Evolutionary conservation across 768 basidiomycete species (phyloP).

Genomic region (Amanita muscaria): DNA sequence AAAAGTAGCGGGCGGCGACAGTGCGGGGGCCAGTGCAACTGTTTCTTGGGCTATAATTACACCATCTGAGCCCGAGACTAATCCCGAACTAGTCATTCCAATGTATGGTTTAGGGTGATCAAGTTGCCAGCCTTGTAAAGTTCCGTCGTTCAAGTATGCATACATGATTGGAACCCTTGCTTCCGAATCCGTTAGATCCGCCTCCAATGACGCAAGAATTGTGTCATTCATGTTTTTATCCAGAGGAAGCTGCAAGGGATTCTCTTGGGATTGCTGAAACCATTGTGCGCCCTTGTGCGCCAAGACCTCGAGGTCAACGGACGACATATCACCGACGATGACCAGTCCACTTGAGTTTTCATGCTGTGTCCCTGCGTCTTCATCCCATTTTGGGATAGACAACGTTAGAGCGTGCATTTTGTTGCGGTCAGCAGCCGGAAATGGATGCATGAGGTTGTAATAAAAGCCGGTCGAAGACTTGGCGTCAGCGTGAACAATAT

Average conservation of each 20-base stretch:
- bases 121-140: constrained; percentile 64
- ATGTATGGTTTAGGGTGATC: constrained; percentile 53
- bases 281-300: constrained; percentile 32
- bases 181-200: constrained; percentile 52
- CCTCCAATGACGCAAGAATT: constrained; percentile 50
- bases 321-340: constrained; percentile 37
- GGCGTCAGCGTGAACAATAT: constrained; percentile 35
- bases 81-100: constrained; percentile 34
- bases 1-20: constrained; percentile 8
- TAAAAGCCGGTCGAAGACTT: constrained; percentile 32
- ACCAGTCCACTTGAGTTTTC: constrained; percentile 34
- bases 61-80: neutral
- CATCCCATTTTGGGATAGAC: constrained; percentile 39
- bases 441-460: constrained; percentile 33
- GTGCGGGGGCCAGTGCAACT: constrained; percentile 7
- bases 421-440: constrained; percentile 18
- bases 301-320: constrained; percentile 40
- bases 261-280: constrained; percentile 43
- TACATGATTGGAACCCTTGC: constrained; percentile 51
- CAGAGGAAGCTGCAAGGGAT: constrained; percentile 54
- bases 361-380: constrained; percentile 19
- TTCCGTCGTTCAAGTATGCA: constrained; percentile 73
- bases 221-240: constrained; percentile 67
- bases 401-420: constrained; percentile 22
- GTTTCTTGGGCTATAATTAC: constrained; percentile 5